Percentiles rank a stretch among this genome's conserved stretches.
Conservation (phyloP, 345 rosid species). For the Eutrema heterophyllum region DNA sequence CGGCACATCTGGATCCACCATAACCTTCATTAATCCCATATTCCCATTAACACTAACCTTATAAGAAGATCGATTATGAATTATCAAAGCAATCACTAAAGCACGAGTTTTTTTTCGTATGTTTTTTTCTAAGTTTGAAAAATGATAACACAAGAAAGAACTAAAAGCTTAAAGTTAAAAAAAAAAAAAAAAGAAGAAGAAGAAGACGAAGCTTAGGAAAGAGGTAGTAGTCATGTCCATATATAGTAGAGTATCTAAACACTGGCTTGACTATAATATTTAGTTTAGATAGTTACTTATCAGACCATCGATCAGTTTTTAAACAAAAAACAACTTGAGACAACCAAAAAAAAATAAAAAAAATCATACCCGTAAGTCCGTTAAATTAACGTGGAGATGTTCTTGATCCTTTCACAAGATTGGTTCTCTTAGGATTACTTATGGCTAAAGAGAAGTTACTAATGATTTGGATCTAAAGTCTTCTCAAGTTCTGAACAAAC, state of each 20-base stretch:
- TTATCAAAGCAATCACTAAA: neutral
- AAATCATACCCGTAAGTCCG: too few relatives aligned
- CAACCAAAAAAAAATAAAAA: too few relatives aligned
- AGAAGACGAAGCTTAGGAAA: neutral
- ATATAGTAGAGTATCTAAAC: neutral
- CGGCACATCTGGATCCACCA: conserved; percentile 38
- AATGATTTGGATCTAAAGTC: conserved; percentile 25
- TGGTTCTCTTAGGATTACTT: conserved; percentile 28
- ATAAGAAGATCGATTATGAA: neutral
- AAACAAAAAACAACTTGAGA: too few relatives aligned
- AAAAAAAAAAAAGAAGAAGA: too few relatives aligned
- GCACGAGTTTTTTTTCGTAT: neutral
- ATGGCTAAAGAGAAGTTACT: conserved; percentile 25
- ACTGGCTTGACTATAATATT: neutral
- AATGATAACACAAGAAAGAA: neutral
- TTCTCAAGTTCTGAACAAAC: conserved; percentile 29
- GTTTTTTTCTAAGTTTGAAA: neutral
- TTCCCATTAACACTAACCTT: neutral
- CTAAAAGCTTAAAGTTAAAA: neutral
- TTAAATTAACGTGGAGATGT: conserved; percentile 1
- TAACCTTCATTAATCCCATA: conserved; percentile 15
- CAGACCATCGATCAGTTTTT: too few relatives aligned
- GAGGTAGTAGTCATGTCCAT: neutral
- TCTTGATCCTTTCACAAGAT: conserved; percentile 28
- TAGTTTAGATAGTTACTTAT: too few relatives aligned